Percentiles rank a stretch among this genome's conserved stretches.
Conservation (phyloP, 495 filamentous ascomycete species). For the Aspergillus haitiensis region DNA sequence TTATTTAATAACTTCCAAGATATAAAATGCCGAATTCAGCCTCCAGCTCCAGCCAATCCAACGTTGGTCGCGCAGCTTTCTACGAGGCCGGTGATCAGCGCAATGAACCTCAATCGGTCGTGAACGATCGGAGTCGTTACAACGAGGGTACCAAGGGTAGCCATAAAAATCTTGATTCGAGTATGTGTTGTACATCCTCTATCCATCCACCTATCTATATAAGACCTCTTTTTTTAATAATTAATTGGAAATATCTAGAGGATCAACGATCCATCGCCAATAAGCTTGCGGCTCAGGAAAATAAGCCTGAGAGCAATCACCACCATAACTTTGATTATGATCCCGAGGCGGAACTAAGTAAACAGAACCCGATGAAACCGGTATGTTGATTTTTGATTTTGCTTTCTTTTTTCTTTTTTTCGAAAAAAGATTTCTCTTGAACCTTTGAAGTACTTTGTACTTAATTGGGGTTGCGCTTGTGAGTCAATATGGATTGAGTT, state of each 20-base stretch:
- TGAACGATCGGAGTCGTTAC: constrained; percentile 55
- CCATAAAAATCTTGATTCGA: constrained; percentile 71
- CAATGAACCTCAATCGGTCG: constrained; percentile 59
- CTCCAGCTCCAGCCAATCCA: constrained; percentile 20
- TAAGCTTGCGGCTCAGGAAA: constrained; percentile 62
- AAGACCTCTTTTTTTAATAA: not conserved
- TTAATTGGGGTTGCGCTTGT: no score
- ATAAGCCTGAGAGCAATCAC: constrained; percentile 35
- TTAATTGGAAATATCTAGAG: constrained; percentile 50
- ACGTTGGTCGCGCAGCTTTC: constrained; percentile 50
- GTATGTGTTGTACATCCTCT: constrained; percentile 39
- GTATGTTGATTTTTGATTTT: constrained; percentile 45
- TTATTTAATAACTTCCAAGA: no score
- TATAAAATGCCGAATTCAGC: constrained; percentile 10
- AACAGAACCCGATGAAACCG: constrained; percentile 67
- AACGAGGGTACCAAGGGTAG: constrained; percentile 66
- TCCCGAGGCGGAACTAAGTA: constrained; percentile 55
- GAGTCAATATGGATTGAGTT: not conserved
- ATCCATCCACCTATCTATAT: not conserved
- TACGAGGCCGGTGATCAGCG: constrained; percentile 74
- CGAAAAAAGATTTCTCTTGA: not conserved
- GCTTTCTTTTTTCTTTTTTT: not conserved
- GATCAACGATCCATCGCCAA: constrained; percentile 79
- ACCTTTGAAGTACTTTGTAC: no score
- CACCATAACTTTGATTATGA: constrained; percentile 43